Conservation (phyloP, 1,139 yeast genomes). For the Ogataea hybrid region DNA sequence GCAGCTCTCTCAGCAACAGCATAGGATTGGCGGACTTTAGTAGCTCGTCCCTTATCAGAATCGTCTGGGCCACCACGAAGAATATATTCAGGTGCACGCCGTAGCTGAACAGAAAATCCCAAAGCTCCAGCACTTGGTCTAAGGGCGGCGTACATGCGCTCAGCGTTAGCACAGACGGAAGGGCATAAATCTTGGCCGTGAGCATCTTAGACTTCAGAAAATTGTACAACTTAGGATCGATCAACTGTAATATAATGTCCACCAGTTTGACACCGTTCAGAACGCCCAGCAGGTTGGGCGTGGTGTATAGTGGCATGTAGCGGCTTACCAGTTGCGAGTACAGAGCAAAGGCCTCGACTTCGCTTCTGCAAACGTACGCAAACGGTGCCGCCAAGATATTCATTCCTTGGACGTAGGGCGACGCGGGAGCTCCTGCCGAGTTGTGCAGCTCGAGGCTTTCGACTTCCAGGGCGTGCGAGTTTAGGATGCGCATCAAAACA, state of each 20-base stretch:
- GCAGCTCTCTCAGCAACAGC: constrained; percentile 70
- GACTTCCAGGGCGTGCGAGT: constrained; percentile 62
- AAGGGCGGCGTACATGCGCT: constrained; percentile 92
- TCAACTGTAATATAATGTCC: constrained; percentile 65
- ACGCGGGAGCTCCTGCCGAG: constrained; percentile 13
- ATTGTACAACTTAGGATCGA: constrained; percentile 70
- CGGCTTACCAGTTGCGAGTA: constrained; percentile 56
- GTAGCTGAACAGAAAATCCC: constrained; percentile 92
- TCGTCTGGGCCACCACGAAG: constrained; percentile 81
- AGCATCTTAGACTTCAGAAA: constrained; percentile 61
- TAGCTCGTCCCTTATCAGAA: constrained; percentile 61
- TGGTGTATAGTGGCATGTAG: constrained; percentile 75
- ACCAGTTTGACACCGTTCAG: constrained; percentile 72
- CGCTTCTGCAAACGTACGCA: constrained; percentile 72
- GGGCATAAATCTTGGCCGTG: constrained; percentile 84
- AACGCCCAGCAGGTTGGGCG: constrained; percentile 78
- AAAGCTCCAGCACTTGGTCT: constrained; percentile 66
- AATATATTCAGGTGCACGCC: constrained; percentile 87
- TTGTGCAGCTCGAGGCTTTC: constrained; percentile 15
- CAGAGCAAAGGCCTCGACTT: constrained; percentile 81
- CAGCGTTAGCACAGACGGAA: constrained; percentile 82
- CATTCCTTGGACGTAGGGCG: constrained; percentile 84
- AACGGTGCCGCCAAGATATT: constrained; percentile 87
- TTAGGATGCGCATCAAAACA: constrained; percentile 64
- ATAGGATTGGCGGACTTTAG: constrained; percentile 66